Evolutionary conservation across 2,329 filamentous ascomycete species (phyloP).

Genomic region (Dichotomopilus funicola): DNA sequence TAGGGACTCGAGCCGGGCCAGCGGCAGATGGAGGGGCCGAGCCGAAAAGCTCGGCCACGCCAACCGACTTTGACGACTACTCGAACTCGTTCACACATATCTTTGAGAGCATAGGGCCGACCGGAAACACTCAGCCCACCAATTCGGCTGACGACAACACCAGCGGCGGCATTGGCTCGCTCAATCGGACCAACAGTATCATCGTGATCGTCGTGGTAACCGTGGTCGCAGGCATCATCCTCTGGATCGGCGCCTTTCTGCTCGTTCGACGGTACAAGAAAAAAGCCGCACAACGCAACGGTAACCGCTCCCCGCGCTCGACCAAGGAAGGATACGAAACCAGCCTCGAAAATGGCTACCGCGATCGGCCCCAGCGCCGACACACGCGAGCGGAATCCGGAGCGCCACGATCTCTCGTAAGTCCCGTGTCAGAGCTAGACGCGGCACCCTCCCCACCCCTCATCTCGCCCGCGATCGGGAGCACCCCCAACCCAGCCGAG

Average conservation of each 20-base stretch:
- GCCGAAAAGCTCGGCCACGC: background rate
- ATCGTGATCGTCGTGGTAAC: slow-evolving; percentile 20
- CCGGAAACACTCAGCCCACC: background rate
- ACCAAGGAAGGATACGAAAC: background rate
- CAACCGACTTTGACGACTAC: background rate
- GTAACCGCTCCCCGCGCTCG: background rate
- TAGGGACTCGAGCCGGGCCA: background rate
- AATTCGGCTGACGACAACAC: background rate
- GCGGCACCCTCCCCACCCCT: background rate
- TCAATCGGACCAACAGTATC: slow-evolving; percentile 13
- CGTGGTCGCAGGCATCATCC: slow-evolving; percentile 11
- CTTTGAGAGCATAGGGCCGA: slow-evolving; percentile 1
- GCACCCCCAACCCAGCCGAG: slow-evolving; percentile 22
- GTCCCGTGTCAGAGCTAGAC: slow-evolving; percentile 14
- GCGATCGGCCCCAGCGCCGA: background rate
- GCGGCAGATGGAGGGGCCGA: background rate
- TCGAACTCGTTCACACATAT: background rate
- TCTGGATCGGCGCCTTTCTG: slow-evolving; percentile 15
- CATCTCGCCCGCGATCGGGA: slow-evolving; percentile 15
- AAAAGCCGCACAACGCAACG: background rate
- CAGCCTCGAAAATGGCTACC: background rate
- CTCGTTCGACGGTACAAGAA: slow-evolving; percentile 16
- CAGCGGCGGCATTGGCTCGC: slow-evolving; percentile 2
- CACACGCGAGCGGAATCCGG: background rate
- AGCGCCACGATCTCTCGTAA: background rate